A percentile compares a stretch with the other conserved stretches of the same genome.
phyloP scores from a whole-genome alignment of 163 green algal genomes.

The Chlorella variabilis region DNA sequence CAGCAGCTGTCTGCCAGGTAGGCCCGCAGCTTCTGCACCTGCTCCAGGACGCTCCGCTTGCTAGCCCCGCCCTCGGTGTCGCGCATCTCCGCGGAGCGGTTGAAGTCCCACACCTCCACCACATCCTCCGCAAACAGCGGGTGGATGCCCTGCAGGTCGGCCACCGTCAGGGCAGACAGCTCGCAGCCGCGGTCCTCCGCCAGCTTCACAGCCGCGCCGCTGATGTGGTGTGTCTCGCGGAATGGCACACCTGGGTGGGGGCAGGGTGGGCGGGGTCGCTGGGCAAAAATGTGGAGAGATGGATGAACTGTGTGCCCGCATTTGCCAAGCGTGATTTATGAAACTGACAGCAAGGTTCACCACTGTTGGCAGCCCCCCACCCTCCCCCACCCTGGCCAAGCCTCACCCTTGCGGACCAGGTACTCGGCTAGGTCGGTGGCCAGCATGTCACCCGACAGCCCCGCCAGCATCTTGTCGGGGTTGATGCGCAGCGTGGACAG shows the following conservation, averaged over 20 bases:
- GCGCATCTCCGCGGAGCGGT: slow-evolving; percentile 83
- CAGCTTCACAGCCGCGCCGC: slow-evolving; percentile 92
- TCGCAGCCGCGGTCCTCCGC: slow-evolving; percentile 83
- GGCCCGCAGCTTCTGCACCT: slow-evolving; percentile 81
- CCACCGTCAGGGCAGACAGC: slow-evolving; percentile 81
- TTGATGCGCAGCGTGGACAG: slow-evolving; percentile 91
- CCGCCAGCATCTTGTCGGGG: slow-evolving; percentile 79
- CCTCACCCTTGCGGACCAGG: slow-evolving; percentile 84
- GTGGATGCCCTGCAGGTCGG: slow-evolving; percentile 89
- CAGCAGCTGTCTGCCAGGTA: slow-evolving; percentile 75
- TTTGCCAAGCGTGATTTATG: too few species aligned
- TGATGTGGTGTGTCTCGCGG: slow-evolving; percentile 93
- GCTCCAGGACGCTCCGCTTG: slow-evolving; percentile 89
- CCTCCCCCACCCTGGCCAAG: too few species aligned
- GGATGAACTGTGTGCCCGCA: not conserved
- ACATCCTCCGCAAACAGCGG: slow-evolving; percentile 94
- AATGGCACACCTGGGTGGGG: slow-evolving; percentile 75
- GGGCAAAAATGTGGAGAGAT: not conserved
- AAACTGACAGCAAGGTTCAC: too few species aligned
- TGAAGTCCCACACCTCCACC: slow-evolving; percentile 79
- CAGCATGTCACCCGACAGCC: slow-evolving; percentile 95
- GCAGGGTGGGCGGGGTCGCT: not conserved
- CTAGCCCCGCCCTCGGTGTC: slow-evolving; percentile 95
- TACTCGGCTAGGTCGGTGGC: slow-evolving; percentile 98
- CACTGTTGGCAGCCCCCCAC: too few species aligned